Evolutionary conservation across 2,329 filamentous ascomycete species (phyloP).

Genomic region (Plectosphaerella sp.): DNA sequence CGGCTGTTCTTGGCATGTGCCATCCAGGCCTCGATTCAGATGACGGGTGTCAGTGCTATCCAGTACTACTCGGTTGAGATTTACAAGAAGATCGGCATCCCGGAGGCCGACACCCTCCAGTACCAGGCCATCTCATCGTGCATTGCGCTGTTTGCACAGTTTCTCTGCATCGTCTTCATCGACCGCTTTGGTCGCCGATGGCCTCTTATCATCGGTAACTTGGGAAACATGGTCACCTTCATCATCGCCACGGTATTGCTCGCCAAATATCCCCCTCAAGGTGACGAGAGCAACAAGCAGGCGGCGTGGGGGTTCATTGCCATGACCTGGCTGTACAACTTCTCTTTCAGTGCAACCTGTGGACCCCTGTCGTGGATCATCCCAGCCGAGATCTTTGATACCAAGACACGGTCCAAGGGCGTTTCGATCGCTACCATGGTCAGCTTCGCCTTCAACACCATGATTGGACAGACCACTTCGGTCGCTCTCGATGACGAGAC

Average conservation of each 20-base stretch:
- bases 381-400: constrained; percentile 73
- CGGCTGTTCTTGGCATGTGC: constrained; percentile 66
- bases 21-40: constrained; percentile 67
- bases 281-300: constrained; percentile 26
- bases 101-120: constrained; percentile 58
- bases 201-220: constrained; percentile 68
- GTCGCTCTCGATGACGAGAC: constrained; percentile 38
- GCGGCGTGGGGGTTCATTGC: constrained; percentile 70
- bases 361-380: constrained; percentile 61
- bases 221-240: constrained; percentile 68
- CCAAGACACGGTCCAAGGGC: constrained; percentile 67
- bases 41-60: constrained; percentile 72
- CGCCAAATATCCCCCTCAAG: constrained; percentile 55
- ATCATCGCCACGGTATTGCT: constrained; percentile 57
- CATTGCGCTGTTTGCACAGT: constrained; percentile 65
- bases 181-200: constrained; percentile 68
- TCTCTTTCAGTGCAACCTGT: constrained; percentile 67
- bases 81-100: constrained; percentile 66
- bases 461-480: constrained; percentile 67
- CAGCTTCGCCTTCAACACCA: constrained; percentile 71
- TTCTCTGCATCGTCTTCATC: constrained; percentile 63
- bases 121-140: constrained; percentile 74
- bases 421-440: constrained; percentile 71
- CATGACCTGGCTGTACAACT: constrained; percentile 76
- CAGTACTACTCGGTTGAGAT: constrained; percentile 70